Evolutionary conservation across 345 rosid species (phyloP).

Genomic region (Lumnitzera racemosa): DNA sequence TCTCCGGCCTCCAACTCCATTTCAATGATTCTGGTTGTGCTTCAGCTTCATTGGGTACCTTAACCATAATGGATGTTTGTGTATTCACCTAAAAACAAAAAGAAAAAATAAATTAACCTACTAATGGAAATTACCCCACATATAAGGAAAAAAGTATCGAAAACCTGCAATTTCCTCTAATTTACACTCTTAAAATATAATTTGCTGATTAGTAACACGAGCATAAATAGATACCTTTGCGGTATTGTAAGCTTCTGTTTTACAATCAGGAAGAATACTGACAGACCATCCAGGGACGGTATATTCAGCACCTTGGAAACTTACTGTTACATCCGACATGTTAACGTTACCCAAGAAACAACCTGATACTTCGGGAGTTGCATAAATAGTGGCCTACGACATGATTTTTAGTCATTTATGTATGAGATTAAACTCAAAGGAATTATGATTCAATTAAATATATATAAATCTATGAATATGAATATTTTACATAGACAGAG

Average conservation of each 20-base stretch:
- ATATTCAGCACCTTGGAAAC: constrained; percentile 33
- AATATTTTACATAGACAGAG: constrained; percentile 21
- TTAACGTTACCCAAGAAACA: constrained; percentile 58
- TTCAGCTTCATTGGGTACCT: constrained; percentile 22
- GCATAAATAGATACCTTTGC: constrained; percentile 34
- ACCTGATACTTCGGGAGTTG: constrained; percentile 26
- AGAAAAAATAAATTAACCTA: too few relatives aligned
- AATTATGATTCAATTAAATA: not conserved
- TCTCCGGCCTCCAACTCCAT: constrained; percentile 67
- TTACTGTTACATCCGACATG: constrained; percentile 29
- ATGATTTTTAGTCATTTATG: not conserved
- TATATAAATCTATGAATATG: not conserved
- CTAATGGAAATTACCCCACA: too few relatives aligned
- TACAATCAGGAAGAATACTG: constrained; percentile 57
- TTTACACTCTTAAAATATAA: too few relatives aligned
- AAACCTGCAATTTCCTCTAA: too few relatives aligned
- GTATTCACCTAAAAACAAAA: constrained; percentile 26
- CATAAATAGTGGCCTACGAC: constrained; percentile 36
- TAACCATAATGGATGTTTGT: constrained; percentile 43
- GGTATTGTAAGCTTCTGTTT: constrained; percentile 46
- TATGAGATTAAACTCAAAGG: not conserved
- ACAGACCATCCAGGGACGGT: constrained; percentile 68
- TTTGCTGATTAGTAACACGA: too few relatives aligned
- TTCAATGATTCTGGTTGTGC: constrained; percentile 21
- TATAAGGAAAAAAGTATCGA: too few relatives aligned